Evolutionary conservation across 352 stramenopile species (phyloP), one percentile per base, ranked within the genome.

Genomic region (Peronospora belbahrii): DNA sequence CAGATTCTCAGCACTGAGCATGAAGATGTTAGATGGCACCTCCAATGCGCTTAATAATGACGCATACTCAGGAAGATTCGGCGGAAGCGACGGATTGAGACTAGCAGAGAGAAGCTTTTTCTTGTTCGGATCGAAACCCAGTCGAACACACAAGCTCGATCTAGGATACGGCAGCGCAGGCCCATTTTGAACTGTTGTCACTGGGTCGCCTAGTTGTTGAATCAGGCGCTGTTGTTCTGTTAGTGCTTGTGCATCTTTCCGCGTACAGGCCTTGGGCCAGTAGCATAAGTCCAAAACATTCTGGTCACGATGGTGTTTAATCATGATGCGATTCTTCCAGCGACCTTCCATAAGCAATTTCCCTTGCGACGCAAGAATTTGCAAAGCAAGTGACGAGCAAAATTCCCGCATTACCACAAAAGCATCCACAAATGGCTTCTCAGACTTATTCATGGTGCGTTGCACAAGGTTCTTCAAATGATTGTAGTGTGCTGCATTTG

Each of bases 391-490:
- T 10, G 74, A 82, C 23, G 75, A 88, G 40, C 78, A 89, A 43
- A 93, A 93, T 48, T 90, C 76, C 15, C 74, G 67, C 79, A 93
- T 88, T 38, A 93, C 72, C 37, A 69, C 65, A 44, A 88, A 87
- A 9, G 81, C 81, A 44, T 85, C 75, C 17, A 89, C 66, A 17
- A 93, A 87, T 6, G 81, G 81, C 31, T 59, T 73, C 7, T 75
- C 61, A n/a, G 81, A 86, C 49, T 88, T 82, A 59, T 90, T 90
- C 72, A 93, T 88, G n/a, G 70, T 62, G 22, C 74, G 78, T 42
- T 93, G 81, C 36, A 93, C 76, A 20, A 93, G 61, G 41, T 90
- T 88, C 48, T 83, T 84, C 37, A 93, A 52, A 48, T 93, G 81
- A 38, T 85, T 83, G 60, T 87, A 88, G 48, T 93, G 78, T 4